Conservation (phyloP, 2,329 filamentous ascomycete genomes). For the Rutstroemia sp. region DNA sequence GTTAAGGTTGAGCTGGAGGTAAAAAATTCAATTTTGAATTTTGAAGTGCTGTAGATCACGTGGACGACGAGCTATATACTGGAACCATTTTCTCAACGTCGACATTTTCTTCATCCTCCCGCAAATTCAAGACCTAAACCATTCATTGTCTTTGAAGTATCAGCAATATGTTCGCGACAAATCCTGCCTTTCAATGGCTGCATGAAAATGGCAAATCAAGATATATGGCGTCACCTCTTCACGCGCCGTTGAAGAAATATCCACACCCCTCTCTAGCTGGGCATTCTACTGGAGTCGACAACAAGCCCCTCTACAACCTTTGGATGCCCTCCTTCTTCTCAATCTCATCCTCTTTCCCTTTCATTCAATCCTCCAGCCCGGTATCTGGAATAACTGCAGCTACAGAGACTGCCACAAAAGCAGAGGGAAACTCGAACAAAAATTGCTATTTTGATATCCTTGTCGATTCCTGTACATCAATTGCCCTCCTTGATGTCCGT, state of each 20-base stretch:
- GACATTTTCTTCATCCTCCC: too few species aligned
- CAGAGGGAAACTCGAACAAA: neutral
- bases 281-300: neutral
- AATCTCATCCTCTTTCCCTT: neutral
- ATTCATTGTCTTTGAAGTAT: neutral
- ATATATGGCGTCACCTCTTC: neutral
- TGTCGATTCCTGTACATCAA: neutral
- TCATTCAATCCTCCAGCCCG: neutral
- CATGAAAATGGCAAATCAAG: neutral
- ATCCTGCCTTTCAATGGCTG: slow-evolving; percentile 2
- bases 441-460: slow-evolving; percentile 7
- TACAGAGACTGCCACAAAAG: neutral
- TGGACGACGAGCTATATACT: too few species aligned
- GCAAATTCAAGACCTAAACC: too few species aligned
- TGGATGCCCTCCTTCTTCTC: slow-evolving; percentile 5
- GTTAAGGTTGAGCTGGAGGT: too few species aligned
- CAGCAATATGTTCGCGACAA: slow-evolving; percentile 1
- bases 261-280: neutral
- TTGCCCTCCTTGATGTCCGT: too few species aligned
- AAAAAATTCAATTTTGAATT: too few species aligned
- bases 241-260: neutral
- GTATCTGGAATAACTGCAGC: neutral
- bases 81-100: too few species aligned
- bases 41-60: too few species aligned
- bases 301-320: slow-evolving; percentile 1